Percentiles rank a stretch among this genome's conserved stretches.
These are phyloP conservation scores for Thielaviopsis ethacetica DNA, from an alignment of 2,329 filamentous ascomycete species.

Conservation along the genomic window DNA sequence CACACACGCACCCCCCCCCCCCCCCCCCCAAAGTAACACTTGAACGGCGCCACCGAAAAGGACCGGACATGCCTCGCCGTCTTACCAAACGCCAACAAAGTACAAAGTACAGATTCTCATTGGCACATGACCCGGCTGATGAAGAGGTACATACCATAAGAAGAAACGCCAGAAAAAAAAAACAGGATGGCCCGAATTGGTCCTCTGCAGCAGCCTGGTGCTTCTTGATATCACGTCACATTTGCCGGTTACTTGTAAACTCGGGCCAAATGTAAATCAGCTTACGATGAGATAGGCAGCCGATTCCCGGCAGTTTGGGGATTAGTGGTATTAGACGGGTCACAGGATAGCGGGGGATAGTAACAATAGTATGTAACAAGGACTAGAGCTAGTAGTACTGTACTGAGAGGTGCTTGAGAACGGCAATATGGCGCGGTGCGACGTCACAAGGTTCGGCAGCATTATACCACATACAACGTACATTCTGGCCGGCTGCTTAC, in stretches of 20 bases:
- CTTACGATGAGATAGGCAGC: neutral
- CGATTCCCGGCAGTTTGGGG: neutral
- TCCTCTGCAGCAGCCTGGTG: neutral
- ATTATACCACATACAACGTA: neutral
- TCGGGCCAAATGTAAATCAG: neutral
- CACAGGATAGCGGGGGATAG: neutral
- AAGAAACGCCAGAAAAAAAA: neutral
- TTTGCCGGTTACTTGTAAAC: neutral
- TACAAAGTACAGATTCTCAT: too few species aligned
- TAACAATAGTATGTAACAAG: neutral
- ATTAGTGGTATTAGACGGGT: neutral
- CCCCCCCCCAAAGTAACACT: too few species aligned
- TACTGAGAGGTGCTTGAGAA: neutral
- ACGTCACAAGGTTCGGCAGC: neutral
- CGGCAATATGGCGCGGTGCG: neutral
- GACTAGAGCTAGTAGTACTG: neutral
- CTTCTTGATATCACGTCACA: neutral
- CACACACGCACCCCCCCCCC: too few species aligned
- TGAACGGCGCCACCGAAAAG: too few species aligned
- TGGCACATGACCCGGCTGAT: too few species aligned
- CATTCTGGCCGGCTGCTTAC: too few species aligned
- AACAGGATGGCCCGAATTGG: neutral
- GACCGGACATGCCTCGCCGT: too few species aligned
- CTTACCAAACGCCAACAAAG: too few species aligned
- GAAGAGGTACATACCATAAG: neutral